Base-by-base conservation (phyloP, 306 rosid species). In the Vigna hirtella region DNA sequence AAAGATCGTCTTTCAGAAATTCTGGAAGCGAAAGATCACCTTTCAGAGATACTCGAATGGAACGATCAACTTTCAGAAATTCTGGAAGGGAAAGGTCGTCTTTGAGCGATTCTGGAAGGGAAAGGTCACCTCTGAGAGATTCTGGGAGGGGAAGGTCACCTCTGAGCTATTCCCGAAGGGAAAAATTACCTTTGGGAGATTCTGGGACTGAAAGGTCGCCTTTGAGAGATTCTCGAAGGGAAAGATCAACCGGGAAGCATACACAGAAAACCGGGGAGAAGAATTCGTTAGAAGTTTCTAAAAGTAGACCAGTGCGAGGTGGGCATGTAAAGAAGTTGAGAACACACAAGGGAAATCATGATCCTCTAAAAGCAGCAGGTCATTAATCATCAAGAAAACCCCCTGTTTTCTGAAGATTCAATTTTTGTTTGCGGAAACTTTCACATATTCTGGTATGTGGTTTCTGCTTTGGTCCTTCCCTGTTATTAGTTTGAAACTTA, bases 351-450 rank as follows among this genome's bases (percentile, higher is more conserved):
- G 53, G 61, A 18, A 76, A 66, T 70, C 84, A 74, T 83, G 76
- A 45, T 78, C 77, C 63, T 65, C 82, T 65, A 74, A 10, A 26
- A 64, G 75, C 64, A 64, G 47, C n/a, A 73, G 73, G 77, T 58
- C 72, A 53, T 64, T 74, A 43, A 57, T 75, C 20, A 51, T 47
- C 79, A 80, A 85, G 85, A 83, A 79, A 51, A 22, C 34, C 20
- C 66, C 74, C 7, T 26, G 71, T 63, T 82, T 66, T 36, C 73
- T 66, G 8, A 70, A 74, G 71, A 53, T 65, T 52, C 74, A 42
- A 34, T 59, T 42, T 26, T 36, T 47, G 58, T 57, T 73, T 73
- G 51, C 22, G 74, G 72, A 80, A 43, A 58, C 76, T 73, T 24
- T 55, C 50, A 70, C 70, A 36, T 45, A 1, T 53, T 75, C 79